Evolutionary conservation across 306 rosid species (phyloP).

Genomic region (Fagus sylvatica): DNA sequence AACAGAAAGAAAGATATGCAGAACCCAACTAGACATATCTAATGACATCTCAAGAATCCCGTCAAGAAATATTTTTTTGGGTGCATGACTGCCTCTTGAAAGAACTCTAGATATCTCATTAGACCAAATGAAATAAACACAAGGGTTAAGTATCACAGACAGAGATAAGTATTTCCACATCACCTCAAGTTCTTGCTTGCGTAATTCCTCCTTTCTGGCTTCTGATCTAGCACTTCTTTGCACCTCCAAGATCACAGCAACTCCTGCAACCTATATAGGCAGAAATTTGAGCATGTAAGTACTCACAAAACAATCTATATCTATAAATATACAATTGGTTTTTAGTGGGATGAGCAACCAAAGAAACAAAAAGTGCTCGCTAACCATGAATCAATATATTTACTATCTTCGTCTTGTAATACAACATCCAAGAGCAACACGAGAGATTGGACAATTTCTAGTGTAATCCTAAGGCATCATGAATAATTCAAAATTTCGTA

Average conservation of each 20-base stretch:
- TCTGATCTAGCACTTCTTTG: constrained; percentile 93
- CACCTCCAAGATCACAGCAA: constrained; percentile 74
- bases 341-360: constrained; percentile 12
- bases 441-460: neutral
- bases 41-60: neutral
- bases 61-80: neutral
- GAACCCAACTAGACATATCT: neutral
- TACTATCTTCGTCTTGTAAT: neutral
- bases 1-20: neutral
- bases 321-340: constrained; percentile 5
- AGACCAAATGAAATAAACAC: constrained; percentile 1
- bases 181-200: constrained; percentile 84
- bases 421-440: neutral
- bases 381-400: neutral
- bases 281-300: constrained; percentile 20
- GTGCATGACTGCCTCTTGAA: neutral
- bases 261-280: constrained; percentile 69
- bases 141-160: neutral
- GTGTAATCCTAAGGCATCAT: neutral
- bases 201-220: constrained; percentile 84
- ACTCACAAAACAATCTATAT: constrained; percentile 13
- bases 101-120: neutral
- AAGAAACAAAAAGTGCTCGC: neutral
- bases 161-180: constrained; percentile 14
- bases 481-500: neutral